phyloP scores from a whole-genome alignment of 2,329 filamentous ascomycete genomes.

The Calonectria leucothoes region DNA sequence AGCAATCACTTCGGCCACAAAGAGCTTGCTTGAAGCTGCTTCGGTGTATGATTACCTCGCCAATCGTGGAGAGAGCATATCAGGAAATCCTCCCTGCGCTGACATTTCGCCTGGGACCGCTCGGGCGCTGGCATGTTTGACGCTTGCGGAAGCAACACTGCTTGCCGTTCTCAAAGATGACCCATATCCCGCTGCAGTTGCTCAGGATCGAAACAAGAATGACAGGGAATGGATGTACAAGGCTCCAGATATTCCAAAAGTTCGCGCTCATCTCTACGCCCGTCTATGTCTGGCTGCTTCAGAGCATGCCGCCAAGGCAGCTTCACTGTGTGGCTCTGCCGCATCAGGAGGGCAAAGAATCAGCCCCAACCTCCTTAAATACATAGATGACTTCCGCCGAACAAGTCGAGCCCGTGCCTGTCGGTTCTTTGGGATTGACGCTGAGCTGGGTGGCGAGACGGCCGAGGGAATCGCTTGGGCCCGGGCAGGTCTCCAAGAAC shows the following conservation, averaged over 20 bases:
- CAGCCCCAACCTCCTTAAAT: constrained; percentile 75
- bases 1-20: constrained; percentile 80
- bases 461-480: constrained; percentile 92
- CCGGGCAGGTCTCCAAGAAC: constrained; percentile 77
- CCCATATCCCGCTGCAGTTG: constrained; percentile 85
- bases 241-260: constrained; percentile 86
- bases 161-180: constrained; percentile 94
- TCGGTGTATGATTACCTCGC: constrained; percentile 81
- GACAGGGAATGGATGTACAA: constrained; percentile 98
- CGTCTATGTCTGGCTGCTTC: constrained; percentile 87
- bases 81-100: constrained; percentile 56
- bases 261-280: constrained; percentile 88
- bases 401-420: constrained; percentile 87
- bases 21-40: constrained; percentile 80
- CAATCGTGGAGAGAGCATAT: constrained; percentile 61
- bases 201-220: constrained; percentile 83
- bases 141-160: constrained; percentile 88
- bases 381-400: constrained; percentile 79
- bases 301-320: constrained; percentile 84
- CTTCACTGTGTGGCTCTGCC: constrained; percentile 59
- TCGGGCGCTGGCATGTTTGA: constrained; percentile 71
- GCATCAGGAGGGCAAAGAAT: constrained; percentile 61
- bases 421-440: constrained; percentile 90
- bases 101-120: constrained; percentile 66
- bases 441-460: constrained; percentile 83